Base-by-base conservation (phyloP, 768 basidiomycete species). In the Amanita exitialis region DNA sequence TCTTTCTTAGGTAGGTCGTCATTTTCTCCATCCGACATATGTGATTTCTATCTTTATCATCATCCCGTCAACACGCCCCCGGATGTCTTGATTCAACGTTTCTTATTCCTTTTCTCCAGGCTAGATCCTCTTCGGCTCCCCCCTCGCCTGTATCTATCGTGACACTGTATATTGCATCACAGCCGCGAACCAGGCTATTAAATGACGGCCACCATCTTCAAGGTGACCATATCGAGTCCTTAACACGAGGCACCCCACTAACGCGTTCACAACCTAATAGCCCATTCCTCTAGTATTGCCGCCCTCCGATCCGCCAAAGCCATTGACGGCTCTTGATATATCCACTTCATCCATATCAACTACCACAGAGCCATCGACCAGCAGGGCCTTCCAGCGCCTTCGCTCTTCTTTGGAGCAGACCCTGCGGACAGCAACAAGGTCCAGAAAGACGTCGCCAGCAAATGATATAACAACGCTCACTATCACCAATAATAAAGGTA, bases 381-480 rank as follows among this genome's bases (percentile, higher is more conserved):
- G 75, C 36, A 79, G 72, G 58, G 71, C 81, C 4, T 80, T 87
- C 60, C 76, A 76, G 59, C 78, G 82, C 37, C 65, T 87, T 51
- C 79, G 80, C 50, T 78, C 82, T 2, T 78, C 82, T 4, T 65
- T 88, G 20, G 83, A 83, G 58, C 80, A 85, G 56, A 80, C 77
- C 58, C 56, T 87, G 35, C 77, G 81, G 45, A 75, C 76, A 10
- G 82, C 81, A 47, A 81, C 82, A 9, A 73, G 80, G 48, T 77
- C 80, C 32, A 79, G 70, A 67, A 75, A 74, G 56, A 43, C 64
- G 6, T 58, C 69, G 1, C 58, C 63, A 45, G 62, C 64, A 1
- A 74, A 74, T 56, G 72, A 78, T 38, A 69, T 72, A 56, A 71
- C 73, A 38, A 65, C 75, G 38, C 59, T 75, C 53, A 69, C 69